Conservation (phyloP, 306 rosid species). For the Phaseolus lunatus region DNA sequence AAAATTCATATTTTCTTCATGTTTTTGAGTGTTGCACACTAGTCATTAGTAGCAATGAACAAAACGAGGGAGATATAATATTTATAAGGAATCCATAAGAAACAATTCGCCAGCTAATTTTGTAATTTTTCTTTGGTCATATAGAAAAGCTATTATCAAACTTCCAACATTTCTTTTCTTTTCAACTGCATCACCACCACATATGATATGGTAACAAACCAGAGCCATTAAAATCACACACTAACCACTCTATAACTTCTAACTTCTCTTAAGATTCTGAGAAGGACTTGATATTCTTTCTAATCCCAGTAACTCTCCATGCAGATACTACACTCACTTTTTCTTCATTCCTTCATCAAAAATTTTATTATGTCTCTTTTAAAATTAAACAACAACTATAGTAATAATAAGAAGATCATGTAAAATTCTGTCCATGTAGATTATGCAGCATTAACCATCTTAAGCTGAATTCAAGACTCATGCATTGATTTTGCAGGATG, state of each 20-base stretch:
- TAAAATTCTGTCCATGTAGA: no score
- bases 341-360: slow-evolving; percentile 10
- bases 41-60: slow-evolving; percentile 54
- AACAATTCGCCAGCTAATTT: slow-evolving; percentile 48
- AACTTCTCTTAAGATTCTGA: neutral
- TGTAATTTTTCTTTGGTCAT: slow-evolving; percentile 50
- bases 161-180: neutral
- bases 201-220: slow-evolving; percentile 3
- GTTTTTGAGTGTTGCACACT: slow-evolving; percentile 41
- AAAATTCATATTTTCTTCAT: slow-evolving; percentile 47
- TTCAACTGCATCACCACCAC: slow-evolving; percentile 15
- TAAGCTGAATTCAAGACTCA: neutral
- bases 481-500: neutral
- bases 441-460: neutral
- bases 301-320: neutral
- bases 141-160: slow-evolving; percentile 44
- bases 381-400: neutral
- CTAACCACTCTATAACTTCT: neutral
- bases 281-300: neutral
- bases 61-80: slow-evolving; percentile 48
- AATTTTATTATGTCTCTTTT: neutral
- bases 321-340: slow-evolving; percentile 15
- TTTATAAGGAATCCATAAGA: slow-evolving; percentile 51
- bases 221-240: neutral
- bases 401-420: no score